Evolutionary conservation across 441 rosid genomes (phyloP), one percentile per base, ranked within the genome.

Genomic region (Pelargonium citronellum): DNA sequence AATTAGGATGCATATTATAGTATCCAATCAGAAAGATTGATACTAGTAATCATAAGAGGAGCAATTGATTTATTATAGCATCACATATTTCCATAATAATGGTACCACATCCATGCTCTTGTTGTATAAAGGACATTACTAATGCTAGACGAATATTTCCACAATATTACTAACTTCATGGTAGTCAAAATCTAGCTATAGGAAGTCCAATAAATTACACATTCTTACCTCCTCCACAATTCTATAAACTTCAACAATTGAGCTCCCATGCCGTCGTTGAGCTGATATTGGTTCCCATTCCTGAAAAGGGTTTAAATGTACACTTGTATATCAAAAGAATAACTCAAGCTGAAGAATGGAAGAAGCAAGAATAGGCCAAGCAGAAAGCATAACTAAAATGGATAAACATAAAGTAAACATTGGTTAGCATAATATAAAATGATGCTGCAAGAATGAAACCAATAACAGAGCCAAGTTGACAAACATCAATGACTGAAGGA

Each of bases 231-330:
- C 99, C 84, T 95, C 99, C 39, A 91, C 90, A 24, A 95, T 95
- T 82, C 98, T 83, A 73, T 88, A 92, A 70, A 92, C 97, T 86
- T 95, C 99, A 64, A 95, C 95, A 73, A 92, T 87, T 70, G 99
- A 95, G 84, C 85, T 88, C 67, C 94, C 99, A 84, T 92, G 95
- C 73, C 95, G 88, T 79, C 87, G 96, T 72, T 95, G 98, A 76
- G 98, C 89, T 70, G 99, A 95, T 75, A 95, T 89, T 68, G 96
- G 96, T 34, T 89, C 92, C 99, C 99, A 95, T 7, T 68, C 84
- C 99, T 95, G 85, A 79, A 72, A 73, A 67, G 64, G 51, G 62
- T 47, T 68, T 15, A 79, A 11, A 69, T 7, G 47, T 61, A 61
- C 15, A 61, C 39, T 61, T 61, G 27, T 61, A 22, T 22, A 61